Base-by-base conservation (phyloP, 176 grass and related monocot species). In the Aechmea fasciata region DNA sequence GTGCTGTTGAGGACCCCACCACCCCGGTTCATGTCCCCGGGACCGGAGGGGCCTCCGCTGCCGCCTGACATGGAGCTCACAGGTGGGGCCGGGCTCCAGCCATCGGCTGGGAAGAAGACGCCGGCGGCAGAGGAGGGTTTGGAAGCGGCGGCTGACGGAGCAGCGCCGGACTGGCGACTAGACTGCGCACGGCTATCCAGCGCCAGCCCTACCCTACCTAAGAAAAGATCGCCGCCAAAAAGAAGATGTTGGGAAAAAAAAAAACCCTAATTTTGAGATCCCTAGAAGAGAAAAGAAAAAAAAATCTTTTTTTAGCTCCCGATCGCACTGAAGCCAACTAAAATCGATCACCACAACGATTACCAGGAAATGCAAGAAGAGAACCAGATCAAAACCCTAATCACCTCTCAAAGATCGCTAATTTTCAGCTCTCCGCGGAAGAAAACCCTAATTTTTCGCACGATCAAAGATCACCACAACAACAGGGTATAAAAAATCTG, bases 131-230 rank as follows among this genome's bases (percentile, higher is more conserved):
- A 29, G 33, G 41, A 67, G 18, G 65, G n/a, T 3, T 67, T 13
- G 10, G 65, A 67, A 10, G 14, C 13, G 13, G 25, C 65, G 3
- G 33, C 65, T 33, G 25, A 67, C 2, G 33, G 65, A 33, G 29
- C 48, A 33, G 65, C 65, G 12, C 41, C 65, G 28, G 14, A n/a
- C 13, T 67, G 65, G 41, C 65, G 15, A 8, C 14, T 67, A 8
- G 65, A 47, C 15, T 67, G 29, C 28, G 33, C 25, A 47, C 33
- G 13, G 65, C 65, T 67, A 67, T 66, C 64, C 64, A 67, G 33
- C 4, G 25, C 65, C 33, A 67, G 11, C 12, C 28, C 65, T 48
- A 3, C 12, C 28, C 65, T 48, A 3, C 65, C 65, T 49, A 67
- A 9, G 13, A 67, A 47, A 22, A 24, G 19, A 17, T 23, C 17